Evolutionary conservation across 2,329 filamentous ascomycete genomes (phyloP).

Genomic region (Pseudogymnoascus sp.): DNA sequence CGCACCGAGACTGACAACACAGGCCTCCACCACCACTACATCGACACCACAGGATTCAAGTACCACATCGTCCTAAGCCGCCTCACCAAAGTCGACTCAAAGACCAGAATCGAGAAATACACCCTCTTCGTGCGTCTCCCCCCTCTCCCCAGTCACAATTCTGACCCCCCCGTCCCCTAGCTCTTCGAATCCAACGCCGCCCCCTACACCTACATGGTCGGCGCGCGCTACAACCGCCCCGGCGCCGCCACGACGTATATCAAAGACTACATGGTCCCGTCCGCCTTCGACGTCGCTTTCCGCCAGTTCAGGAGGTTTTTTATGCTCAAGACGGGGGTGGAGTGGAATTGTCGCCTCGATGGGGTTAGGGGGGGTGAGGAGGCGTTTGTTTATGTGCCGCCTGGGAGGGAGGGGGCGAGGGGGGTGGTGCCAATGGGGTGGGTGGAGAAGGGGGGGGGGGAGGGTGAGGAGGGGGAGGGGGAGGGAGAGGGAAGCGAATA

Average conservation of each 20-base stretch:
- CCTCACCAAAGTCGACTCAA: slow-evolving; percentile 31
- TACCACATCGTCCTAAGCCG: slow-evolving; percentile 57
- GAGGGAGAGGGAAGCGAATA: too few relatives aligned
- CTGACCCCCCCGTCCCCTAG: slow-evolving; percentile 32
- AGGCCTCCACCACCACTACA: slow-evolving; percentile 58
- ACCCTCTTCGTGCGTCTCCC: slow-evolving; percentile 45
- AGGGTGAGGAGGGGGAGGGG: neutral
- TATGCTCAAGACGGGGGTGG: slow-evolving; percentile 44
- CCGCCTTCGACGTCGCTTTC: slow-evolving; percentile 38
- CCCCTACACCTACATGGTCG: slow-evolving; percentile 54
- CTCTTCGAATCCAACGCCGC: slow-evolving; percentile 56
- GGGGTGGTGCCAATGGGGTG: neutral
- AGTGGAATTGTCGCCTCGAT: slow-evolving; percentile 47
- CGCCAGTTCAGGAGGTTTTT: slow-evolving; percentile 50
- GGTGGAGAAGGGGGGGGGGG: neutral
- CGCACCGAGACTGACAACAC: neutral
- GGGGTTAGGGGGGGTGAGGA: neutral
- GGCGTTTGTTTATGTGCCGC: neutral
- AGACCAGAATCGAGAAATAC: slow-evolving; percentile 49
- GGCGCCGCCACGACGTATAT: slow-evolving; percentile 25
- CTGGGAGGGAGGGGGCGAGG: neutral
- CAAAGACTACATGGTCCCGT: slow-evolving; percentile 31
- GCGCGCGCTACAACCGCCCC: slow-evolving; percentile 37
- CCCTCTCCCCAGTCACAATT: neutral
- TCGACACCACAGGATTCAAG: slow-evolving; percentile 51